Base-by-base conservation (phyloP, 768 basidiomycete genomes). In the Xerocomellus intermedius region DNA sequence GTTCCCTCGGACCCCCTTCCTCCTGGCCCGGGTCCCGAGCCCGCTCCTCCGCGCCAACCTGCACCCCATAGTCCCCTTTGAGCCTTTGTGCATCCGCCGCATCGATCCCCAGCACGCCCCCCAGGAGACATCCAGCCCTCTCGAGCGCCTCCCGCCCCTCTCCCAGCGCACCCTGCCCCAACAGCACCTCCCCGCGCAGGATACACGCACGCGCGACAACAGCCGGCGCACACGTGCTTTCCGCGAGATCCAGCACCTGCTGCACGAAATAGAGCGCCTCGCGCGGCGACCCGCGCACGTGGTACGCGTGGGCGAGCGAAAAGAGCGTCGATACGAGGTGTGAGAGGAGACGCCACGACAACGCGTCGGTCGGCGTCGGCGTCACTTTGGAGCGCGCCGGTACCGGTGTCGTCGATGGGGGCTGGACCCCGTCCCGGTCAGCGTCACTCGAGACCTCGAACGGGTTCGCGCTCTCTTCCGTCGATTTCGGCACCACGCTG, bases 181-280 rank as follows among this genome's bases (percentile, higher is more conserved):
- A 68, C 43, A 86, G 77, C 2, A 96, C 75, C 58, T 94, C 90
- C 4, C 82, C 88, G 49, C 83, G 81, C 61, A 80, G 76, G 0
- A 85, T 77, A 28, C 87, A 70, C 0, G 91, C 89, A 9, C 88
- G 81, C 21, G 85, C 82, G 8, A 79, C 69, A 63, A 90, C 73
- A 0, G 83, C 78, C 16, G 87, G 83, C 0, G 87, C 82, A 56
- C 85, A 85, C 12, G 93, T 67, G 7, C 86, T 77, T 44, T 78
- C 74, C 0, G 92, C 90, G 1, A 98, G 74, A 19, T 85, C 83
- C n/a, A 79, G 74, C 1, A 89, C 89, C 65, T 93, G 87, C 38
- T 86, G 77, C 0, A 87, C 78, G 66, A 94, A 96, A 62, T 89
- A 94, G 56, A 91, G 86, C 2, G 91, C 86, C 63, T 95, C 93